Evolutionary conservation across 164 flowering plant species (phyloP), one percentile per base, ranked within the genome.

Genomic region (Magnolia kwangsiensis): DNA sequence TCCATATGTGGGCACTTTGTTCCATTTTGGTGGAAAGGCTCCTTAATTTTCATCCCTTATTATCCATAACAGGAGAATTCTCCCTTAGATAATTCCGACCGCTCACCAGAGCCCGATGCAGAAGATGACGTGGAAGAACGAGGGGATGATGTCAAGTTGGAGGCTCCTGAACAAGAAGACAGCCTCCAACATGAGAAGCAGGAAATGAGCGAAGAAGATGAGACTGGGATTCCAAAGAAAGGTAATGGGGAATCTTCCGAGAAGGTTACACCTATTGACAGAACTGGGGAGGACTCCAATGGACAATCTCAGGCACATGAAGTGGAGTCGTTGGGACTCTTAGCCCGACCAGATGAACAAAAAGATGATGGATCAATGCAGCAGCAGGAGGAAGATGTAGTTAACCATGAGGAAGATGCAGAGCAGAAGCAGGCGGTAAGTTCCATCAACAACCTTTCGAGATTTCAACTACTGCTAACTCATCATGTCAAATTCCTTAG

Each of bases 61-160:
- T 37, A 37, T 37, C 45, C n/a, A 21, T 75, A 72, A 49, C 80
- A 93, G 98, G 91, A 80, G 68, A 75, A 83, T n/a, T 81, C 86
- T 21, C 84, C 21, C 69, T 72, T 74, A 31, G 91, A 82, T 72
- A 89, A 90, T 78, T 92, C 88, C 73, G 95, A 84, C 70, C 80
- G 79, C 69, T 85, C 95, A 13, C 77, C 80, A 11, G 88, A 86
- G 24, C 80, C 45, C 6, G 92, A 91, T 80, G 85, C 82, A 29
- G 92, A 89, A 59, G 82, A 78, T 80, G 90, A 85, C 58, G 67
- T 84, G 72, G 91, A 89, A 79, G 91, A 79, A 58, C 83, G 71
- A 72, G 85, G 74, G 63, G 86, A 81, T 63, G 85, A 87, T 69
- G 45, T 76, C 63, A 87, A 87, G 76, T 14, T 69, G 74, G 87